A percentile compares a stretch with the other conserved stretches of the same genome.
Evolutionary conservation across 305 asterid genomes (phyloP).

Genomic region (Withania somnifera): DNA sequence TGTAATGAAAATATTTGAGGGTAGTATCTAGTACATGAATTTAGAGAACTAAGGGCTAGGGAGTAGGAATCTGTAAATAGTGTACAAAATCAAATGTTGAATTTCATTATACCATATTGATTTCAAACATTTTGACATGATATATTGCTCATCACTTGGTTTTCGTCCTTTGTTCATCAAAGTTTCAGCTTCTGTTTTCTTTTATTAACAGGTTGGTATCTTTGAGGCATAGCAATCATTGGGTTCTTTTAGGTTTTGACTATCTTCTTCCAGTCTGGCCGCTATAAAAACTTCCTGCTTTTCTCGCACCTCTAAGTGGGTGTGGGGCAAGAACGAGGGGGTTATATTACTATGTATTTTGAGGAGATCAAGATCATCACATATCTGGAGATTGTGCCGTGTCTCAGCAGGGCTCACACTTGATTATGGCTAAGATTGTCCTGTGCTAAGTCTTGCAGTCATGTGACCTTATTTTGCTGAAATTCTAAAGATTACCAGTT

Average conservation of each 20-base stretch:
- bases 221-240: slow-evolving; percentile 32
- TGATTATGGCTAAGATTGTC: slow-evolving; percentile 87
- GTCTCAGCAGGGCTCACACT: slow-evolving; percentile 68
- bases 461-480: slow-evolving; percentile 24
- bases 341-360: slow-evolving; percentile 42
- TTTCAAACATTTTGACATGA: not conserved
- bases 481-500: not conserved
- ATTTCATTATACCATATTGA: not conserved
- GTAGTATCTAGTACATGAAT: not conserved
- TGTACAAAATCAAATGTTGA: not conserved
- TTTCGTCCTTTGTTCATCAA: not conserved
- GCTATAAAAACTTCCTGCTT: slow-evolving; percentile 44
- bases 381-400: slow-evolving; percentile 93
- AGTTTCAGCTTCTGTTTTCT: slow-evolving; percentile 1
- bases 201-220: slow-evolving; percentile 44
- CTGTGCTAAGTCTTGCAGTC: slow-evolving; percentile 17
- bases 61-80: not conserved
- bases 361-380: slow-evolving; percentile 80
- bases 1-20: no score
- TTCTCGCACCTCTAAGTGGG: slow-evolving; percentile 93
- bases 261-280: slow-evolving; percentile 92
- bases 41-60: not conserved
- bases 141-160: not conserved
- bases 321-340: slow-evolving; percentile 70
- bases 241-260: slow-evolving; percentile 31